A percentile compares a stretch with the other conserved stretches of the same genome.
Conservation (phyloP, 768 basidiomycete species). For the Porpolomopsis calyptriformis region DNA sequence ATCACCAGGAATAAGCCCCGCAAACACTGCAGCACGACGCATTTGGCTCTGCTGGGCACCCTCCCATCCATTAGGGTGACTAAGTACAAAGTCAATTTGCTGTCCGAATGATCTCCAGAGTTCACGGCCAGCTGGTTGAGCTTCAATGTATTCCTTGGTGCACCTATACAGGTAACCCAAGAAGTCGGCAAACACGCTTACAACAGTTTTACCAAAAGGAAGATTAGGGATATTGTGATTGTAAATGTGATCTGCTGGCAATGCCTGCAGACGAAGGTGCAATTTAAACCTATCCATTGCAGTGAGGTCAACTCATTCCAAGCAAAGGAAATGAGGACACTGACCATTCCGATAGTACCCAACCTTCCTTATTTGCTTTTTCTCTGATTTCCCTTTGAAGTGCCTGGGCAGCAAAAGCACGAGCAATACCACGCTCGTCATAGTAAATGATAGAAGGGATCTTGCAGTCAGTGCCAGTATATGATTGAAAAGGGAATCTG, state of each 20-base stretch:
- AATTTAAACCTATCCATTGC: conserved; percentile 22
- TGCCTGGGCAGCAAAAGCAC: conserved; percentile 38
- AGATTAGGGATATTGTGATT: conserved; percentile 29
- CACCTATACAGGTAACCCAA: conserved; percentile 36
- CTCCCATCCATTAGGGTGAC: conserved; percentile 56
- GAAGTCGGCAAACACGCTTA: conserved; percentile 40
- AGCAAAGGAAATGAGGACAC: conserved; percentile 13
- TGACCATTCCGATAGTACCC: conserved; percentile 40
- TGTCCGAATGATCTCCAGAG: conserved; percentile 33
- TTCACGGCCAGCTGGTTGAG: conserved; percentile 29
- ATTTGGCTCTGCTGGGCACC: conserved; percentile 44
- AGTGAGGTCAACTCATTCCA: conserved; percentile 1
- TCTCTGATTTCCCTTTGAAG: conserved; percentile 27
- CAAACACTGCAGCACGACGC: conserved; percentile 39
- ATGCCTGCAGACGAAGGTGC: conserved; percentile 23
- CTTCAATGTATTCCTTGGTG: conserved; percentile 34
- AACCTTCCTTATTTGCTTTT: conserved; percentile 31
- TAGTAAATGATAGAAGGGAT: conserved; percentile 39
- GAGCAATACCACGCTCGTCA: conserved; percentile 26
- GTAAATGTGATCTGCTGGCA: conserved; percentile 9
- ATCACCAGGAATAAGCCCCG: conserved; percentile 36
- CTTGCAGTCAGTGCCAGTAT: conserved; percentile 33
- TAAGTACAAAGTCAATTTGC: conserved; percentile 35
- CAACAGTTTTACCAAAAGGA: conserved; percentile 30
- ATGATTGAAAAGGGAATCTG: conserved; percentile 39